Base-by-base conservation (phyloP, 2,329 filamentous ascomycete species). In the Emydomyces testavorans region DNA sequence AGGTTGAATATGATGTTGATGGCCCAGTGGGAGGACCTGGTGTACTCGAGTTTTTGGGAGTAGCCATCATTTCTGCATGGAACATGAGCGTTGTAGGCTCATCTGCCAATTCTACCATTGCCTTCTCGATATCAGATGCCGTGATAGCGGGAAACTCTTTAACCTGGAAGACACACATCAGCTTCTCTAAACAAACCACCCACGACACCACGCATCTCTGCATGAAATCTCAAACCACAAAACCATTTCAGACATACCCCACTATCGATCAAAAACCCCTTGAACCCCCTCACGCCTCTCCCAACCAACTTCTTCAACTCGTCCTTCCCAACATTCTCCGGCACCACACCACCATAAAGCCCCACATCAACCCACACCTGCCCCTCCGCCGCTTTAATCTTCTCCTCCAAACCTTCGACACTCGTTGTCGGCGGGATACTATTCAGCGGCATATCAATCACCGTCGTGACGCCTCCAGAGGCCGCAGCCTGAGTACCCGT, bases 301-400 rank as follows among this genome's bases (percentile, higher is more conserved):
- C 85, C 76, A 0, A 96, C 84, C 3, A 98, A 73, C 0, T 80
- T 82, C 57, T 85, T 79, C 48, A 98, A 70, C 59, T 96, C 80
- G 8, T 76, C 66, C 2, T n/a, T 39, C 2, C 45, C 45, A 10
- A 81, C 77, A 61, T 98, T 98, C 1, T 90, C 92, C 2, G 92
- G 92, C 40, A 98, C 80, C 32, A 96, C 80, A 26, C 92, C 92
- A 21, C 92, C 92, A 62, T 96, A 96, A 67, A 98, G 96, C 24
- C 88, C 92, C n/a, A 96, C 89, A 59, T 96, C 92, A 21, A 96
- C 87, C 90, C 90, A 98, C 68, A 90, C 94, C 68, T 96, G 83
- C 28, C 85, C 87, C 52, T 77, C 68, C 34, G 87, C 87, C 20
- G 92, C 92, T 23, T 78, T 76, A 39, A 94, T 73, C 73, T 98